Evolutionary conservation across 2,329 filamentous ascomycete genomes (phyloP), one percentile per base, ranked within the genome.

Genomic region (Elsinoe batatas): DNA sequence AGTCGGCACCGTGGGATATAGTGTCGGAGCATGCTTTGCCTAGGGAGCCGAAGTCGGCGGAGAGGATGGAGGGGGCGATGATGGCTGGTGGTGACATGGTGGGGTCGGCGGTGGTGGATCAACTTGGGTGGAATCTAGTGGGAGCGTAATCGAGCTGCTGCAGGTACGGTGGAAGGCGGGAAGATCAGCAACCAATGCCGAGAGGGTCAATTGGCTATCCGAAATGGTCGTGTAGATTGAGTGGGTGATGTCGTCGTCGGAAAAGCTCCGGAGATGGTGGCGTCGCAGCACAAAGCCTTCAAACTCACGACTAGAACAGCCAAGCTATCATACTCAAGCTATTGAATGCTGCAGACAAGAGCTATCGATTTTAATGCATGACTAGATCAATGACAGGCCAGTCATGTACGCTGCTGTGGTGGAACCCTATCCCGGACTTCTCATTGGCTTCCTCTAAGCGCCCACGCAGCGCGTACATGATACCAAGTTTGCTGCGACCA

Each of bases 11-110:
- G 62, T 91, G 82, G 53, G 80, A 78, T 65, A 98, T 96, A 58
- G 91, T 95, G 65, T 82, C 81, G 53, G 83, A 82, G 75, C 93
- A 98, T 71, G 89, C 91, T 66, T 83, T 80, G 64, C 91, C 91
- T 57, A 98, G 81, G 61, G 85, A 79, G 67, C 83, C 91, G 74
- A 98, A 98, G 79, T 98, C 91, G 62, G 91, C 91, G 66, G 91
- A 94, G 59, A 98, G 84, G 65, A 98, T 97, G n/a, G 91, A 97
- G 30, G 93, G 93, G 13, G 91, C 91, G 65, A 98, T 95, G 71
- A 98, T 96, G 47, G 93, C 87, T 60, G 85, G 83, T 20, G 91
- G 93, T 57, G 88, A 78, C 91, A 97, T 97, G 61, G 58, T 75
- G 65, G 63, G 18, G 13, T 36, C 36, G 6, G 12, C 6, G 12